Evolutionary conservation across 805 yeast species (phyloP), one percentile per base, ranked within the genome.

Genomic region (Naumovozyma baii): DNA sequence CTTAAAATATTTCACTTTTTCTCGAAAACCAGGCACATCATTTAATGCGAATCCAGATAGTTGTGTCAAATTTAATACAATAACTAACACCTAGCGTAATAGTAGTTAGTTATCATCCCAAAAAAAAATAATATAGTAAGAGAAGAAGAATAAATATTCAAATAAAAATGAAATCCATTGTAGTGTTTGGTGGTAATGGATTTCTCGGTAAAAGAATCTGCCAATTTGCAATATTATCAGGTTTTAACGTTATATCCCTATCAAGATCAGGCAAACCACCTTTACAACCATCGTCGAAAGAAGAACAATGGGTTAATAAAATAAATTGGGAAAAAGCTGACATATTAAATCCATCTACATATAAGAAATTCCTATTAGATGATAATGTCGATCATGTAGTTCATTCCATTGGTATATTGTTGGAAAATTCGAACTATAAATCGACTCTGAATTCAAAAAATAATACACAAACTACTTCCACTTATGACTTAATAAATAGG

Each of bases 131-230:
- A n/a, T n/a, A n/a, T n/a, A n/a, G n/a, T n/a, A n/a, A n/a, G n/a
- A n/a, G n/a, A n/a, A n/a, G n/a, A n/a, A n/a, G n/a, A n/a, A n/a
- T n/a, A n/a, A n/a, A n/a, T n/a, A n/a, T n/a, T n/a, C n/a, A n/a
- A n/a, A n/a, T 18, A 19, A 7, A 32, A 41, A 45, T 42, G 50
- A 30, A 32, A 9, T 20, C 46, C 13, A 67, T 74, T 2, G 75
- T 84, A 3, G 84, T 87, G 0, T 76, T 87, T 52, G 97, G 97
- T 14, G 96, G 96, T 1, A 77, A 75, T 48, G 96, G 96, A 7
- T 84, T 84, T 54, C 59, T 88, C 42, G 87, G 95, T 10, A 69
- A 66, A 41, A 64, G 78, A 26, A 77, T 88, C 7, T 83, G 94
- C 54, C 80, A 79, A 54, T 69, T 70, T 2, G 94, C 82, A 0